phyloP scores from a whole-genome alignment of 192 early-diverging fungal genomes.

The Entrophospora sp. region DNA sequence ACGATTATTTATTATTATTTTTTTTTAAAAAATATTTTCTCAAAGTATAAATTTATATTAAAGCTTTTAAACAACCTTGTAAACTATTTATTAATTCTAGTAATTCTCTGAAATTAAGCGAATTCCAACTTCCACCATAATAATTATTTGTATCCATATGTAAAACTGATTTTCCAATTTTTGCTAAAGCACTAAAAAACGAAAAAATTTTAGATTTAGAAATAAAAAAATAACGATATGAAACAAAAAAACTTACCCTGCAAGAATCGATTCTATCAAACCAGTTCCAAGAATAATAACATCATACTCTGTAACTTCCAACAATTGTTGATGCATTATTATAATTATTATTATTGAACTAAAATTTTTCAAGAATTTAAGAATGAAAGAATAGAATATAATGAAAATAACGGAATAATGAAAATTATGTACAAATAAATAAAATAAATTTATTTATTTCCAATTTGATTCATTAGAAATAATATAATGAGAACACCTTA shows the following conservation, averaged over 20 bases:
- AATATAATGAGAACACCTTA: no score
- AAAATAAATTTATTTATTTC: no score
- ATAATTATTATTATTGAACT: no score
- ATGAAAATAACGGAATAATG: no score
- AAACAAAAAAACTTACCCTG: conserved; percentile 43
- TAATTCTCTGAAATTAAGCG: conserved; percentile 45
- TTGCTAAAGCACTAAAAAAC: conserved; percentile 48
- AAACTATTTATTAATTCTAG: conserved; percentile 30
- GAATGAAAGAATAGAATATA: no score
- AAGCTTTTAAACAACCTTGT: conserved; percentile 11
- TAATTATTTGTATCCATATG: conserved; percentile 73
- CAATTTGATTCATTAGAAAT: no score
- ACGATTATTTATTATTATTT: no score
- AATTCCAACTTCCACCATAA: conserved; percentile 70
- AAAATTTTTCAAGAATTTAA: no score
- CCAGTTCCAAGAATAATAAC: conserved; percentile 84
- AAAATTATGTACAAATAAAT: no score
- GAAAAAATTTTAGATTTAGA: background rate
- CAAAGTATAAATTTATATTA: background rate
- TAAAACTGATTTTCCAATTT: conserved; percentile 58
- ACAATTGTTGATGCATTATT: conserved; percentile 17
- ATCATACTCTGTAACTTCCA: conserved; percentile 54
- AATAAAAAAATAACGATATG: background rate
- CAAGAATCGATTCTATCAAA: conserved; percentile 67
- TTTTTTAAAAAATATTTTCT: background rate